phyloP scores from a whole-genome alignment of 2,329 filamentous ascomycete genomes.

The Chaetomiaceae sp. region DNA sequence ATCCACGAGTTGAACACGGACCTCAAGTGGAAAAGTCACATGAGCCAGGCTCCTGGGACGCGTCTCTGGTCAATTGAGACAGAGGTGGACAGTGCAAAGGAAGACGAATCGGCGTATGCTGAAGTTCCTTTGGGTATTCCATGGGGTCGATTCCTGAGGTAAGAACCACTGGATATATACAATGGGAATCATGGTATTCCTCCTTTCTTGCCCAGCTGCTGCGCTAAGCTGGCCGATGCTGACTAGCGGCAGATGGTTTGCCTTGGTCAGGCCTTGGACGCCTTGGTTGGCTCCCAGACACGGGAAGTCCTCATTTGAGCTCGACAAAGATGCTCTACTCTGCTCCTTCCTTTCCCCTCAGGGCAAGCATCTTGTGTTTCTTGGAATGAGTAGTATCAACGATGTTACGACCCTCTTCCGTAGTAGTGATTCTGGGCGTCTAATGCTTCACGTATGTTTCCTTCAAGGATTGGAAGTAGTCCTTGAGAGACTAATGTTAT shows the following conservation, averaged over 20 bases:
- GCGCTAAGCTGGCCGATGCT: constrained; percentile 7
- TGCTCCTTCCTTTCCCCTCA: constrained; percentile 69
- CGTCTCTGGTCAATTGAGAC: constrained; percentile 65
- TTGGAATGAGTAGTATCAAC: constrained; percentile 71
- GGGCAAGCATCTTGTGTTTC: constrained; percentile 70
- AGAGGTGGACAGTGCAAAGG: constrained; percentile 52
- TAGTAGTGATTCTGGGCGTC: constrained; percentile 58
- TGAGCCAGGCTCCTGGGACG: constrained; percentile 64
- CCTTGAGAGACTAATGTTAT: not conserved
- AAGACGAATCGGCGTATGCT: constrained; percentile 53
- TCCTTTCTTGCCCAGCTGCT: not conserved
- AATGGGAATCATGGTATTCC: no score
- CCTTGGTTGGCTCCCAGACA: constrained; percentile 90
- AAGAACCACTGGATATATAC: no score
- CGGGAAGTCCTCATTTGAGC: constrained; percentile 59
- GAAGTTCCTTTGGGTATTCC: constrained; percentile 59
- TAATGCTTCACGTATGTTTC: constrained; percentile 60
- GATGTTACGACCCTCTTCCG: constrained; percentile 67
- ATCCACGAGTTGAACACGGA: constrained; percentile 55
- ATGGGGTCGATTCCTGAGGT: constrained; percentile 52
- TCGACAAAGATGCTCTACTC: constrained; percentile 74
- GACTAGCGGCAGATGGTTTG: constrained; percentile 62
- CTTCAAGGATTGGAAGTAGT: no score
- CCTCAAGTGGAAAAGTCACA: constrained; percentile 49
- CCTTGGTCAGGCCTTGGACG: constrained; percentile 71